Evolutionary conservation across 2,329 filamentous ascomycete genomes (phyloP), one percentile per base, ranked within the genome.

Genomic region (Colletotrichum melonis): DNA sequence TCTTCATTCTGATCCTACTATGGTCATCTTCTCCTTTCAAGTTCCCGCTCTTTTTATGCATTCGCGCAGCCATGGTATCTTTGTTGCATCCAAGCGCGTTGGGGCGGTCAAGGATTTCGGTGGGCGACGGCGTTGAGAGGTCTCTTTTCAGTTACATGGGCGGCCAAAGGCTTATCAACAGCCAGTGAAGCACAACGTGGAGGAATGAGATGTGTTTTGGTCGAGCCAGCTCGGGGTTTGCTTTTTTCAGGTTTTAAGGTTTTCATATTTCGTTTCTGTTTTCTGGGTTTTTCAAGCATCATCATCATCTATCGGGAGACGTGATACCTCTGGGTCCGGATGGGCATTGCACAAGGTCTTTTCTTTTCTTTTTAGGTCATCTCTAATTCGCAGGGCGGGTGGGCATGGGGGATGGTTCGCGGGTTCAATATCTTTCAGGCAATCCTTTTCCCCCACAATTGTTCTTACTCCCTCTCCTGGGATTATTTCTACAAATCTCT

Each of bases 261-360:
- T 52, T 67, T 52, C 64, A 59, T 70, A 26, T 63, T 57, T 62
- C 63, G 30, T 32, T 69, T 64, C 16, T 49, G 42, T 49, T 49
- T 60, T 68, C 55, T 70, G 49, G 30, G 63, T 75, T 75, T 74
- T 78, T 49, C 64, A 76, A 68, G 73, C 77, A 77, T 42, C 77
- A 77, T 42, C 77, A 77, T 72, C 69, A 55, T 75, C 62, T 56
- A 75, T 38, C 24, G 72, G 69, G 65, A 67, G 67, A 63, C 62
- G 49, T 73, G 74, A 75, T 75, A 75, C 74, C 74, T 75, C 55
- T 66, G 65, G 72, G 30, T 52, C 55, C 38, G 74, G 74, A 62
- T 59, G 22, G 69, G 74, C 74, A 74, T 75, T 67, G 42, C 76
- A 72, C 74, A 72, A 72, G 32, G 67, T 59, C 52, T 60, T 54